phyloP scores from a whole-genome alignment of 148 eudicot species.

The Fagopyrum esculentum region DNA sequence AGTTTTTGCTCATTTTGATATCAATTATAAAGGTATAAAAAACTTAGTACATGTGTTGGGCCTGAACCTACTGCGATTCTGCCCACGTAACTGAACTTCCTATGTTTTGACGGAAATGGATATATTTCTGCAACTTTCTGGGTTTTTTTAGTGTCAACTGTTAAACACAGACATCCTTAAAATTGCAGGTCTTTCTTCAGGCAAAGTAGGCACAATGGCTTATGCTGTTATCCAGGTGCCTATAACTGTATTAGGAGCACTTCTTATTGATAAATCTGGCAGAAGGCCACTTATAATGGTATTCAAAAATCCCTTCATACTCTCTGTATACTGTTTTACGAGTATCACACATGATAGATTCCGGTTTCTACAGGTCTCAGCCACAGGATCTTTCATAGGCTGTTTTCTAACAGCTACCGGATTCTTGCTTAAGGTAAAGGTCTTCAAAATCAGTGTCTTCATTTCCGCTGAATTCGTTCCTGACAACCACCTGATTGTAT shows the following conservation, averaged over 20 bases:
- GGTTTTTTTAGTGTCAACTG: no score
- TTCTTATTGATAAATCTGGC: constrained; percentile 70
- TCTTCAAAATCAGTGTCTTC: not conserved
- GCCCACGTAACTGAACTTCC: no score
- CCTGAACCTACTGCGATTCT: no score
- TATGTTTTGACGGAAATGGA: no score
- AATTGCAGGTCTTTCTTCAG: constrained; percentile 50
- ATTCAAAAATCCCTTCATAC: not conserved
- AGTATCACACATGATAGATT: not conserved
- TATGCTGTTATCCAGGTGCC: constrained; percentile 64
- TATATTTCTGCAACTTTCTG: no score
- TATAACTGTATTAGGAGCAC: constrained; percentile 51
- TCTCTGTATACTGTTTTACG: no score
- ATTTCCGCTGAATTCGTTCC: not conserved
- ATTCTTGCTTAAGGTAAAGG: constrained; percentile 63
- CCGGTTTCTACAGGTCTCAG: constrained; percentile 42
- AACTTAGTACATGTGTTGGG: no score
- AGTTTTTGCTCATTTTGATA: not conserved
- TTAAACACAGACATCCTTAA: not conserved
- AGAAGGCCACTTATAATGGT: constrained; percentile 73
- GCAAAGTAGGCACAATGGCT: constrained; percentile 51
- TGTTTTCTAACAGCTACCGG: constrained; percentile 54
- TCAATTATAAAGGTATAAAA: no score
- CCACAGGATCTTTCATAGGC: constrained; percentile 65
- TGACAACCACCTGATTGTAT: not conserved